These are phyloP conservation scores for Camelina sativa DNA, from an alignment of 345 rosid genomes.

Conservation along the genomic window DNA sequence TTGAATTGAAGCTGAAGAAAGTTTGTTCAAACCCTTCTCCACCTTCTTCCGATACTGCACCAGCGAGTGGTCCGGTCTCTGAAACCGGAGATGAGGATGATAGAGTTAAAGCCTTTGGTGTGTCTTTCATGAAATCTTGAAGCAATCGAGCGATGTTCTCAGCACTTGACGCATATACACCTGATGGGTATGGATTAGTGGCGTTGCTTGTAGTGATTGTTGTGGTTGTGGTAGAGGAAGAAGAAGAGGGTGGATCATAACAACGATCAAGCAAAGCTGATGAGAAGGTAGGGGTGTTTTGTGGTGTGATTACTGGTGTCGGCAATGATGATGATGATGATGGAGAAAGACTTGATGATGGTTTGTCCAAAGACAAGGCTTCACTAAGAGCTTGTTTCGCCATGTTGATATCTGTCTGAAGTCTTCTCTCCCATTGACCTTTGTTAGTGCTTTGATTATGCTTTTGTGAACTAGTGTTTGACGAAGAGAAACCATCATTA, in stretches of 20 bases:
- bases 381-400: slow-evolving; percentile 85
- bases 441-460: slow-evolving; percentile 49
- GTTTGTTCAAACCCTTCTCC: slow-evolving; percentile 46
- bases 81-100: slow-evolving; percentile 39
- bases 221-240: slow-evolving; percentile 45
- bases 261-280: slow-evolving; percentile 34
- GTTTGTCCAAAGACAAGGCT: slow-evolving; percentile 77
- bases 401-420: slow-evolving; percentile 85
- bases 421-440: slow-evolving; percentile 95
- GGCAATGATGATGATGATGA: slow-evolving; percentile 32
- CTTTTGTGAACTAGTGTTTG: slow-evolving; percentile 37
- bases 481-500: slow-evolving; percentile 31
- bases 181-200: slow-evolving; percentile 37
- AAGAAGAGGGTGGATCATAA: slow-evolving; percentile 43
- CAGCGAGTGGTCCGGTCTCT: slow-evolving; percentile 36
- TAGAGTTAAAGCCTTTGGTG: slow-evolving; percentile 42
- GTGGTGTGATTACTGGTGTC: slow-evolving; percentile 34
- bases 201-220: slow-evolving; percentile 38
- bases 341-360: slow-evolving; percentile 35
- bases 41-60: slow-evolving; percentile 27
- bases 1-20: slow-evolving; percentile 56
- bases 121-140: slow-evolving; percentile 64
- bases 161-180: slow-evolving; percentile 65
- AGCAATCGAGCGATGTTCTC: slow-evolving; percentile 78
- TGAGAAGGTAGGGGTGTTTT: slow-evolving; percentile 34